Base-by-base conservation (phyloP, 2,329 filamentous ascomycete genomes). In the Ophiostoma sp. region DNA sequence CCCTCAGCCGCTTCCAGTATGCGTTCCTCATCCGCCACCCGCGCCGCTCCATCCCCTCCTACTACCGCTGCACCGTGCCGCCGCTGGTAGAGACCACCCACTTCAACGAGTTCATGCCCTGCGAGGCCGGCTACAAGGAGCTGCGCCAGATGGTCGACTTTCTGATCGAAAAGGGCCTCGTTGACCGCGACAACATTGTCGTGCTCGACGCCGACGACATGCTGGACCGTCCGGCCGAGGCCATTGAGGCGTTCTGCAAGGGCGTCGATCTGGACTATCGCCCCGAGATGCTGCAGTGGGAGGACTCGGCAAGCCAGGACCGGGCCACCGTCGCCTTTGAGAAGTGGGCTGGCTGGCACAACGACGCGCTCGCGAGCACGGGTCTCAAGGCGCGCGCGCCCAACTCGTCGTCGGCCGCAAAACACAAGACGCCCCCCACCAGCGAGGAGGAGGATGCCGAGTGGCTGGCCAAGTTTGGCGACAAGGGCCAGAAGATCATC, bases 321-420 rank as follows among this genome's bases (percentile, higher is more conserved):
- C 81, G 85, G 71, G 94, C 93, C 3, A 83, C 84, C 72, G 83
- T 87, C 71, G 88, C 88, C 18, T 98, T 98, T 79, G 92, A 93
- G 80, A 98, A 99, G 81, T 98, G 95, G 95, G 90, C 88, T 73
- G 95, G 95, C 11, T 98, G 96, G 81, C 95, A 98, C 77, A 91
- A 98, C 73, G 95, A 98, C 81, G 95, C 93, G 14, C 91, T 98
- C 74, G 83, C 90, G 73, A 96, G 91, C 76, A 89, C 84, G 49
- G 88, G 87, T 71, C 81, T 99, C 74, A 89, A 89, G 76, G 86
- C 91, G 1, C 83, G 91, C 75, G 82, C 83, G 63, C 83, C 88
- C 4, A 12, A 9, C 8, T 64, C 63, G 8, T 12, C 63, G n/a
- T 45, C 41, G n/a, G 63, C 63, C 2, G 63, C 42, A 7, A n/a